Conservation (phyloP, 306 rosid species). For the Purshia tridentata region DNA sequence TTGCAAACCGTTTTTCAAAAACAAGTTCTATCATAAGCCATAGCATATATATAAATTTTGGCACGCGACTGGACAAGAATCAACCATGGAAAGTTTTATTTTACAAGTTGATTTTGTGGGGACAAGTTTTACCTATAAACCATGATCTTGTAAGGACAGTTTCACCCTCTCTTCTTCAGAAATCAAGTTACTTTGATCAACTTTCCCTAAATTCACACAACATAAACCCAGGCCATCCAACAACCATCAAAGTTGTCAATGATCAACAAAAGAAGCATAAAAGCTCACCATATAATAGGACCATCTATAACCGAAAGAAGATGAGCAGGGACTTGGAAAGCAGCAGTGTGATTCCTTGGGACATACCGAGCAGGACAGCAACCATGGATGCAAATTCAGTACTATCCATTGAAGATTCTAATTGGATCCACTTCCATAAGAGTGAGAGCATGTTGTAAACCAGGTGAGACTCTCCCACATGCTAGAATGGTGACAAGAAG, state of each 20-base stretch:
- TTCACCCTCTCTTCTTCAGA: background rate
- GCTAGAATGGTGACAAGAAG: slow-evolving; percentile 79
- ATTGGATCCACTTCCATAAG: slow-evolving; percentile 82
- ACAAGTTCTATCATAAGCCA: too few relatives aligned
- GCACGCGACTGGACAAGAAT: too few relatives aligned
- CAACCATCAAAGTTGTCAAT: background rate
- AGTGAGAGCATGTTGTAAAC: slow-evolving; percentile 89
- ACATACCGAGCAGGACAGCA: slow-evolving; percentile 57
- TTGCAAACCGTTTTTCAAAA: too few relatives aligned
- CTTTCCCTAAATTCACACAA: background rate
- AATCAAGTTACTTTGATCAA: background rate
- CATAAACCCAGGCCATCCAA: background rate
- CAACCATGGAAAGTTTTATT: too few relatives aligned
- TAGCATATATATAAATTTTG: too few relatives aligned
- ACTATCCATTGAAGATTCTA: slow-evolving; percentile 74
- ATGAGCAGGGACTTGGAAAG: slow-evolving; percentile 65
- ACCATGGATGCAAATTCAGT: slow-evolving; percentile 62
- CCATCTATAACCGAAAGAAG: slow-evolving; percentile 41
- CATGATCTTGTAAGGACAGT: too few relatives aligned
- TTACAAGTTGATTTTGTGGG: too few relatives aligned
- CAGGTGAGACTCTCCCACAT: slow-evolving; percentile 72
- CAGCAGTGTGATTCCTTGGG: slow-evolving; percentile 70
- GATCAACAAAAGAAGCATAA: background rate
- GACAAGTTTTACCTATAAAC: too few relatives aligned
- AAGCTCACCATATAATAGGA: background rate